Base-by-base conservation (phyloP, 768 basidiomycete genomes). In the Pholiota microspora region DNA sequence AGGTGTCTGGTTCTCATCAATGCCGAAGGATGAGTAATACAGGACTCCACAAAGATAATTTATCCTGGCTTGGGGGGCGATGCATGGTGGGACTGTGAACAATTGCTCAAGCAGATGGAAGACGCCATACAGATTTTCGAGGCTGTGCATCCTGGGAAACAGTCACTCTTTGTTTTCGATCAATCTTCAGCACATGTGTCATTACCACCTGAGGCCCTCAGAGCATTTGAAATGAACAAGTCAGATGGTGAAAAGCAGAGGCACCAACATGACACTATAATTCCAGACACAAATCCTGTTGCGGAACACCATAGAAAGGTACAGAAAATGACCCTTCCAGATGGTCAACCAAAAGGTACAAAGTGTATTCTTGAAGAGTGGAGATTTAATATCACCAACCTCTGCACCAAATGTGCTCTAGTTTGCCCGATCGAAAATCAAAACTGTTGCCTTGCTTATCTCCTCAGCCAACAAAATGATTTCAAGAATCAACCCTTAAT, bases 211-310 rank as follows among this genome's bases (percentile, higher is more conserved):
- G 69, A 77, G 62, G 69, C 73, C 4, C 67, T 77, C n/a, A 69
- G 69, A 52, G 75, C 73, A 2, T 74, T 69, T 25, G 64, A 75
- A 40, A 76, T 77, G 74, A 77, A 77, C 52, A 73, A 72, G 55
- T 64, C 62, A 0, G 59, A 74, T 61, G 72, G 76, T 13, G 71
- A 75, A 29, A 71, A 72, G 38, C 75, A 76, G 58, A 58, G 63
- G 0, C 49, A 44, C 2, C 72, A 73, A 50, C 47, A 57, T 0
- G 66, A 73, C 54, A 77, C 73, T 0, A 55, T 73, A 6, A 77
- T 78, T 62, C 75, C 75, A 2, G 12, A 53, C 15, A 57, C 66
- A 5, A 75, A 77, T 51, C 74, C 75, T 5, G 6, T 35, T 18
- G 21, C 56, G 4, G 49, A 60, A 25, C 50, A 51, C 32, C 63